Evolutionary conservation across 768 basidiomycete species (phyloP), one percentile per base, ranked within the genome.

Genomic region (Calocybe indica): DNA sequence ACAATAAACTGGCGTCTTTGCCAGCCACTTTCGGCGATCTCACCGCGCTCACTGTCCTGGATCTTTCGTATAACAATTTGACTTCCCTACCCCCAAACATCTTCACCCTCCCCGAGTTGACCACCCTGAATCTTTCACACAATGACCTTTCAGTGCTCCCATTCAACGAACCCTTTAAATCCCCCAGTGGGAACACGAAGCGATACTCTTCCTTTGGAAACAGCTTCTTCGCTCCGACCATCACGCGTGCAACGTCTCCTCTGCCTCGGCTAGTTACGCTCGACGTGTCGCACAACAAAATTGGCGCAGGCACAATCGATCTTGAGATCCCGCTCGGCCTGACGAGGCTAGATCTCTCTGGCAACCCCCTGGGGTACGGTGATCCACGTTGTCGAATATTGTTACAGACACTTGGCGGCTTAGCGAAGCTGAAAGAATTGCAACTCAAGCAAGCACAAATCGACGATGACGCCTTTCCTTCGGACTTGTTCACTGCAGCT

Each of bases 11-110:
- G 15, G 58, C 65, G 1, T 62, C 69, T 13, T 68, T 92, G 2
- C 89, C 89, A 5, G 67, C 75, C 43, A 73, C 79, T 1, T 80
- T 92, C 51, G 75, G 76, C 0, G 85, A 92, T 63, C 68, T 92
- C 40, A 77, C 78, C 0, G 72, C 74, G 14, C 71, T 92, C 13
- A 80, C 82, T 9, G 68, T 67, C 41, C 68, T 92, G 51, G 87
- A 92, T 64, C 65, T 92, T 32, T 90, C 88, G 0, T 74, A 85
- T 60, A 92, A 92, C 60, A 63, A 69, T 4, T 70, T 92, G 31
- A 74, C 74, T 0, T 65, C 75, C 5, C 71, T 91, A 8, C 89
- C 89, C 1, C 55, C 65, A 31, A 76, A 80, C 54, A 55, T 89
- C 29, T 90, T 82, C 54, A 70, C 83, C 9, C 76, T 92, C 13